Evolutionary conservation across 129 eudicot species (phyloP).

Genomic region (Apium graveolens): DNA sequence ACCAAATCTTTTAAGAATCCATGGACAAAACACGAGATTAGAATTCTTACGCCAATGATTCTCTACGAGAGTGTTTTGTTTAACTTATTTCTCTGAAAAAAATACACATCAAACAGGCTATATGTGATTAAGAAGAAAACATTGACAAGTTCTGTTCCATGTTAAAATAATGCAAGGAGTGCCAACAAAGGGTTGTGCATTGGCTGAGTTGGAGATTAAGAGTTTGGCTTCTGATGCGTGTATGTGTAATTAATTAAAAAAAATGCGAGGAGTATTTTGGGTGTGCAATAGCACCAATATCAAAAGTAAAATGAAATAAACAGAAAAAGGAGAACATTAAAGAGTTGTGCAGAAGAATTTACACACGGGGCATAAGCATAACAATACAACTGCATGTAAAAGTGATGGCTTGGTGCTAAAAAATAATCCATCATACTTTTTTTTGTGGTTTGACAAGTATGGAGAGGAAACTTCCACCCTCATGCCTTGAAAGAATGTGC

Average conservation of each 20-base stretch:
- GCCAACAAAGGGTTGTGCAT: too few species aligned
- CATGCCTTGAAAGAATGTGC: slow-evolving; percentile 15
- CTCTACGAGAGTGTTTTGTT: background rate
- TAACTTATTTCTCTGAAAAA: too few species aligned
- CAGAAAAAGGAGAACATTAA: background rate
- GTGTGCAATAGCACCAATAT: background rate
- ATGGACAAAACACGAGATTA: too few species aligned
- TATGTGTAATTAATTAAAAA: too few species aligned
- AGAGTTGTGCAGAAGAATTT: slow-evolving; percentile 5
- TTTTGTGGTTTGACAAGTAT: background rate
- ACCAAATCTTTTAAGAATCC: too few species aligned
- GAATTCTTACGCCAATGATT: background rate
- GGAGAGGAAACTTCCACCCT: slow-evolving; percentile 14
- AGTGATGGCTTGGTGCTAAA: slow-evolving; percentile 4
- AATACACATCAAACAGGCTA: background rate
- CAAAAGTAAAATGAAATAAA: background rate
- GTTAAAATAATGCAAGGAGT: background rate
- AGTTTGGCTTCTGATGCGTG: too few species aligned
- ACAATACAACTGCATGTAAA: slow-evolving; percentile 7
- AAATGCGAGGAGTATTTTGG: background rate
- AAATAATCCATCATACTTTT: background rate
- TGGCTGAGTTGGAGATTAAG: too few species aligned
- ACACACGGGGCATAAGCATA: slow-evolving; percentile 10
- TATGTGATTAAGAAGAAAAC: background rate
- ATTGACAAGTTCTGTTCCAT: background rate